phyloP scores from a whole-genome alignment of 768 basidiomycete species.

The Boletus huronensis region DNA sequence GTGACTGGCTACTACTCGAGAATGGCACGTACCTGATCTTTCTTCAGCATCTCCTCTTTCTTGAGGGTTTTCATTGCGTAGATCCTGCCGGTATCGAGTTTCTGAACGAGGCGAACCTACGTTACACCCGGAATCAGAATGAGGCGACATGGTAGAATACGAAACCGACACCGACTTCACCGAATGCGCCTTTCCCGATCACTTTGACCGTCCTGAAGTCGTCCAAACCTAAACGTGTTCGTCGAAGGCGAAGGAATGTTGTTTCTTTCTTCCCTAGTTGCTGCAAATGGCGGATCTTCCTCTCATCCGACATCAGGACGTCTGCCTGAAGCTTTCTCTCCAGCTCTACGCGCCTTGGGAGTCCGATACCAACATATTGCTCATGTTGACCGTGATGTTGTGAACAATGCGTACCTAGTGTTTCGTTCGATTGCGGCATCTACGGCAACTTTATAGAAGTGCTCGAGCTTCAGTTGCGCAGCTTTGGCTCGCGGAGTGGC shows the following conservation, averaged over 20 bases:
- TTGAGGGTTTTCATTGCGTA: slow-evolving; percentile 98
- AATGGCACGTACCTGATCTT: slow-evolving; percentile 74
- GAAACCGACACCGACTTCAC: slow-evolving; percentile 61
- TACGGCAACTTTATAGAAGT: slow-evolving; percentile 95
- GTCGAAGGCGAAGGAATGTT: slow-evolving; percentile 79
- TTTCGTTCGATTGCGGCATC: slow-evolving; percentile 95
- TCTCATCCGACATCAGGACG: slow-evolving; percentile 69
- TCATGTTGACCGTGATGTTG: not conserved
- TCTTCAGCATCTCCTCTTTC: slow-evolving; percentile 99
- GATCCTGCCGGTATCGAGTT: slow-evolving; percentile 94
- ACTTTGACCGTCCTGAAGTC: slow-evolving; percentile 98
- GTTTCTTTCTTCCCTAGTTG: slow-evolving; percentile 87
- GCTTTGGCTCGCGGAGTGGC: slow-evolving; percentile 81
- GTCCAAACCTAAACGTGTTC: slow-evolving; percentile 86
- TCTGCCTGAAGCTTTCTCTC: slow-evolving; percentile 77
- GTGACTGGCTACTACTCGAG: not conserved
- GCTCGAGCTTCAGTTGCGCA: slow-evolving; percentile 93
- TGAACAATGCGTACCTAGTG: slow-evolving; percentile 54
- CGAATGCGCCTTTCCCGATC: slow-evolving; percentile 98
- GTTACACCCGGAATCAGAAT: not conserved
- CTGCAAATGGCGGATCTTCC: slow-evolving; percentile 78
- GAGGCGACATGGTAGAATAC: not conserved
- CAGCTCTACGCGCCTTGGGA: slow-evolving; percentile 74
- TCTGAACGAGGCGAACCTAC: slow-evolving; percentile 89
- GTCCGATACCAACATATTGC: slow-evolving; percentile 1